These are phyloP conservation scores for Diaporthe ampelina DNA, from an alignment of 2,329 filamentous ascomycete genomes.

Conservation along the genomic window DNA sequence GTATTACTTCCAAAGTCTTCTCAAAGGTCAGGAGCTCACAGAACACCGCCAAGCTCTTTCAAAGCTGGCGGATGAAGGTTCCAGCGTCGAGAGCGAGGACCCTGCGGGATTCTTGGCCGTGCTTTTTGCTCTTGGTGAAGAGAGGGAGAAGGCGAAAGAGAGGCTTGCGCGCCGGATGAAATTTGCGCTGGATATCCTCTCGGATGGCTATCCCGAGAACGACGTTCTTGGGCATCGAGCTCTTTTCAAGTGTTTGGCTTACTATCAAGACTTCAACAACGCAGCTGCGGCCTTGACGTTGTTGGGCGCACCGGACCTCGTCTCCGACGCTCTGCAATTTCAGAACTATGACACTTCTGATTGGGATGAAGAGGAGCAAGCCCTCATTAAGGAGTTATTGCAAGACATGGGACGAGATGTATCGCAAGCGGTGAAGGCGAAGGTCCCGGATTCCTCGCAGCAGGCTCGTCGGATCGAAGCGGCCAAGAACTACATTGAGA, in stretches of 20 bases:
- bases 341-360: neutral
- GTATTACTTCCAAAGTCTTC: slow-evolving; percentile 46
- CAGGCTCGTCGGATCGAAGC: slow-evolving; percentile 42
- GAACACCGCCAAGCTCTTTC: slow-evolving; percentile 39
- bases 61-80: slow-evolving; percentile 38
- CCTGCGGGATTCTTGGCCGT: slow-evolving; percentile 41
- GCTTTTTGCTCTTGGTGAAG: slow-evolving; percentile 38
- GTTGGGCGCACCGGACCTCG: slow-evolving; percentile 28
- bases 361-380: neutral
- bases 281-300: slow-evolving; percentile 30
- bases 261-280: slow-evolving; percentile 32
- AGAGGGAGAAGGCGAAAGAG: slow-evolving; percentile 40
- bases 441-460: slow-evolving; percentile 39
- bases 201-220: slow-evolving; percentile 41
- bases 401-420: slow-evolving; percentile 1
- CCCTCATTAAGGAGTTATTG: neutral
- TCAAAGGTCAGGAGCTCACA: slow-evolving; percentile 33
- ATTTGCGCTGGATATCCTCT: slow-evolving; percentile 23
- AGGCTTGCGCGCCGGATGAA: slow-evolving; percentile 34
- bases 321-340: slow-evolving; percentile 12
- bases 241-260: slow-evolving; percentile 33
- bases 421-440: slow-evolving; percentile 13
- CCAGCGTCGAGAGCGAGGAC: slow-evolving; percentile 15
- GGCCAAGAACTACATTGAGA: slow-evolving; percentile 40
- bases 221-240: slow-evolving; percentile 34